phyloP scores from a whole-genome alignment of 768 basidiomycete species.

The Mycena rebaudengoi region DNA sequence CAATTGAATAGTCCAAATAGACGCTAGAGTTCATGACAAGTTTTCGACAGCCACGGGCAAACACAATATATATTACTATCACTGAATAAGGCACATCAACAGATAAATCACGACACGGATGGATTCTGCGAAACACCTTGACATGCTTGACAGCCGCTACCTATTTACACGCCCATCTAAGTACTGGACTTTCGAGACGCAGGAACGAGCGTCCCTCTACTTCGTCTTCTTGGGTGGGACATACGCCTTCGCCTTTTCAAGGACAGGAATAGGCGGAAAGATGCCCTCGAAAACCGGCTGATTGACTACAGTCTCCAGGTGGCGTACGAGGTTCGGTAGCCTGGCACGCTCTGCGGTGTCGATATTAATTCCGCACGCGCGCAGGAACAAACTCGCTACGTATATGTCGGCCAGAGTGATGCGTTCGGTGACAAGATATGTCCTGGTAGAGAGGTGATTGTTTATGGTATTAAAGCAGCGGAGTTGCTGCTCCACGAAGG shows the following conservation, averaged over 20 bases:
- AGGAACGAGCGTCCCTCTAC: no score
- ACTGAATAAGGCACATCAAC: no score
- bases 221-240: neutral
- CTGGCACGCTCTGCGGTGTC: slow-evolving; percentile 73
- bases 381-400: slow-evolving; percentile 66
- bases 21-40: no score
- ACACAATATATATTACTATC: no score
- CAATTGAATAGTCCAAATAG: no score
- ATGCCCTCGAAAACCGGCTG: slow-evolving; percentile 78
- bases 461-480: slow-evolving; percentile 75
- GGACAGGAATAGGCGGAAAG: slow-evolving; percentile 66
- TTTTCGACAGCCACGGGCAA: no score
- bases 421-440: slow-evolving; percentile 93
- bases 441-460: slow-evolving; percentile 74
- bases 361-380: slow-evolving; percentile 60
- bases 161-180: no score
- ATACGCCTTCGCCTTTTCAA: slow-evolving; percentile 52
- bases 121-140: no score
- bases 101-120: no score
- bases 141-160: no score
- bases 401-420: slow-evolving; percentile 92
- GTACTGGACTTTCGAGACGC: no score
- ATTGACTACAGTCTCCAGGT: slow-evolving; percentile 87
- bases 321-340: slow-evolving; percentile 81
- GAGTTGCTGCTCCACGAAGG: slow-evolving; percentile 60